phyloP scores from a whole-genome alignment of 768 basidiomycete genomes.

The Boletus rufocinnamomeus region DNA sequence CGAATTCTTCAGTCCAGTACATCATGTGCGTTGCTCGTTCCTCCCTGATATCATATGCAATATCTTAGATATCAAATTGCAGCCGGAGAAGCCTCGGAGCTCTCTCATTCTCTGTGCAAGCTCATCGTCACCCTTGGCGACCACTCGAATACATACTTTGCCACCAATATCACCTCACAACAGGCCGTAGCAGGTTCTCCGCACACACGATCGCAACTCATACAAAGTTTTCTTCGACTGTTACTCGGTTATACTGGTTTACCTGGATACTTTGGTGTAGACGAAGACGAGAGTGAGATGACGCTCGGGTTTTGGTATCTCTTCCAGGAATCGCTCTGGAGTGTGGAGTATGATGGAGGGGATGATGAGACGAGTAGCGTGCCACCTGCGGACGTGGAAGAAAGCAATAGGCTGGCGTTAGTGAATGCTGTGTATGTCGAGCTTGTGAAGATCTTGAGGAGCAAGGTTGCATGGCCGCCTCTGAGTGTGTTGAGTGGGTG shows the following conservation, averaged over 20 bases:
- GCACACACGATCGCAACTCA: slow-evolving; percentile 49
- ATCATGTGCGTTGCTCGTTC: slow-evolving; percentile 34
- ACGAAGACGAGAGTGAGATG: slow-evolving; percentile 88
- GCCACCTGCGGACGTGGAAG: slow-evolving; percentile 24
- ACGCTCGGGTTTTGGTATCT: slow-evolving; percentile 89
- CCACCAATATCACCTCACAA: slow-evolving; percentile 60
- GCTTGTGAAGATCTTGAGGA: slow-evolving; percentile 66
- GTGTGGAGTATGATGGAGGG: slow-evolving; percentile 50
- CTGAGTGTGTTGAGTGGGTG: slow-evolving; percentile 48
- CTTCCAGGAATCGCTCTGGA: slow-evolving; percentile 86
- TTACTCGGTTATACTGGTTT: slow-evolving; percentile 74
- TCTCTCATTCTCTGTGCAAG: slow-evolving; percentile 75
- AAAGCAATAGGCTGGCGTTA: slow-evolving; percentile 48
- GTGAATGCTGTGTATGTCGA: slow-evolving; percentile 80
- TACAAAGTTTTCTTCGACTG: slow-evolving; percentile 71
- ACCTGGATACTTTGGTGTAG: slow-evolving; percentile 75
- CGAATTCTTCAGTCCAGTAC: slow-evolving; percentile 44
- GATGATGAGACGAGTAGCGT: slow-evolving; percentile 33
- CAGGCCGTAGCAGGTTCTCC: slow-evolving; percentile 36
- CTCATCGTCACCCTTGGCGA: slow-evolving; percentile 82
- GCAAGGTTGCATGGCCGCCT: slow-evolving; percentile 75
- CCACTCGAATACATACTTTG: slow-evolving; percentile 80
- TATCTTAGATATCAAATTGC: not conserved
- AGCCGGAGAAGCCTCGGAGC: slow-evolving; percentile 45
- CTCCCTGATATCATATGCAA: not conserved